Percentiles rank a stretch among this genome's conserved stretches.
phyloP scores from a whole-genome alignment of 2,329 filamentous ascomycete species.

The Hypoxylon sp. region DNA sequence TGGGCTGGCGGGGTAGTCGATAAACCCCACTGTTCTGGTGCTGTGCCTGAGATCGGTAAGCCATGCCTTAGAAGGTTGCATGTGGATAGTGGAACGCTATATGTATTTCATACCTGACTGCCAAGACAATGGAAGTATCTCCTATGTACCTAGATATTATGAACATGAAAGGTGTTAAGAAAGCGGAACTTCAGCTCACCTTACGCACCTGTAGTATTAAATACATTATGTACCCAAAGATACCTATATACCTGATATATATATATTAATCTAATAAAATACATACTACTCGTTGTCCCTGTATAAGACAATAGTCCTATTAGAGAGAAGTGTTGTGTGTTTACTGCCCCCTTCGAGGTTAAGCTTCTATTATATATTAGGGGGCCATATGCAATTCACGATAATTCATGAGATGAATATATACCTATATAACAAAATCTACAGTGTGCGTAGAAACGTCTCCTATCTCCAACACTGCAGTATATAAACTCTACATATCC shows the following conservation, averaged over 20 bases:
- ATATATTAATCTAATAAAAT: too few species aligned
- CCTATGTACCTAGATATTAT: background rate
- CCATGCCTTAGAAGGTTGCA: slow-evolving; percentile 9
- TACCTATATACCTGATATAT: background rate
- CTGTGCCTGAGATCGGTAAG: slow-evolving; percentile 8
- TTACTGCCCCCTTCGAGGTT: too few species aligned
- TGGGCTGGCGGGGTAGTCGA: slow-evolving; percentile 17
- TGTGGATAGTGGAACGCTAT: background rate
- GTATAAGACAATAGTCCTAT: too few species aligned
- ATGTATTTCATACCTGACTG: slow-evolving; percentile 9
- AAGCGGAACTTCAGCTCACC: background rate
- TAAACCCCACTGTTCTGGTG: slow-evolving; percentile 14
- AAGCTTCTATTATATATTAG: background rate
- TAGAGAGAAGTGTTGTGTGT: too few species aligned
- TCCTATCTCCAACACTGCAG: slow-evolving; percentile 2
- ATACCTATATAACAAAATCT: background rate
- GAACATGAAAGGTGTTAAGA: background rate
- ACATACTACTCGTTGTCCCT: too few species aligned
- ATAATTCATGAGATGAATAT: background rate
- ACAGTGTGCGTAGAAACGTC: background rate
- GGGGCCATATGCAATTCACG: background rate
- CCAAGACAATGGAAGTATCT: slow-evolving; percentile 25
- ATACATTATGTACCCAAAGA: too few species aligned
- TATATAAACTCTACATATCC: slow-evolving; percentile 9
- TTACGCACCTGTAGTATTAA: background rate